Base-by-base conservation (phyloP, 2,329 filamentous ascomycete species). In the Alternaria novae-zelandiae region DNA sequence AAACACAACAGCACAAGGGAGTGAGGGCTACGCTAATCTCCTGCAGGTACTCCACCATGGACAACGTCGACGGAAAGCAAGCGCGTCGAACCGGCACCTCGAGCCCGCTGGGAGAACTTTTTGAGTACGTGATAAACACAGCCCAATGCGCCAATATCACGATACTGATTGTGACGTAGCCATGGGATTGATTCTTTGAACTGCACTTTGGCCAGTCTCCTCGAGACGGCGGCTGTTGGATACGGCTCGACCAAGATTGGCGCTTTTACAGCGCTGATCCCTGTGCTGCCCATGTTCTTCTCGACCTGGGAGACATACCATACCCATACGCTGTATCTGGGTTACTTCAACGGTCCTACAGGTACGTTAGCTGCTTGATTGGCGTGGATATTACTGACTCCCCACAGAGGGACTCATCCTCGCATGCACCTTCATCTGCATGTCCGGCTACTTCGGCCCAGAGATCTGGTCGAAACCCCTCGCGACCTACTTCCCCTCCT, bases 271-370 rank as follows among this genome's bases (percentile, higher is more conserved):
- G 94, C 94, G 2, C 84, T 99, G 46, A 89, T 95, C 64, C 96
- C 96, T 2, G 96, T 94, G 72, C 84, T 99, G 47, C 93, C 96
- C 64, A 99, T 99, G 96, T 99, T 97, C 85, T 97, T 99, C 83
- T 97, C 95, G 4, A 99, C 96, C 2, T 99, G 96, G 96, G 96
- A 99, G 83, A 99, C 96, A 1, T 99, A 97, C 80, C 96, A 99
- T 82, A 97, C 96, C 6, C 96, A 99, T 80, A 98, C 96, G 0
- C 85, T 99, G 6, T 99, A 97, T 80, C 89, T 99, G 12, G 96
- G 96, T 59, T 93, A 95, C 79, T 91, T 99, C 87, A 99, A 99
- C 79, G 96, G 96, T 1, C 96, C 96, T 2, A 99, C 96, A 32
- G 82, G 82, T 83, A 71, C 54, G 70, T 43, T 36, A n/a, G 32